Conservation (phyloP, 2,329 filamentous ascomycete genomes). For the Calonectria ilicicola region DNA sequence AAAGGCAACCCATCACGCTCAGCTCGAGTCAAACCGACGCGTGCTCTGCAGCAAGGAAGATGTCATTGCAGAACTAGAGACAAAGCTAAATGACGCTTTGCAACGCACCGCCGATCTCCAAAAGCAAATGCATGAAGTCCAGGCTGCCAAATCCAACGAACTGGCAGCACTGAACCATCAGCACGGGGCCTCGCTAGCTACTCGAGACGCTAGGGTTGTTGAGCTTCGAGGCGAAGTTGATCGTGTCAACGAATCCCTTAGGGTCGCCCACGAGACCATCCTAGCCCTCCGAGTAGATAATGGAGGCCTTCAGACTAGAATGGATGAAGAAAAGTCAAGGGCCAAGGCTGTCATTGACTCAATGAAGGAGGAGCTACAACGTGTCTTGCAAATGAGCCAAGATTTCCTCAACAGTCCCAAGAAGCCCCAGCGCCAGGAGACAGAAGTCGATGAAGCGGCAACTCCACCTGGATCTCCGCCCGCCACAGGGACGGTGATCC, state of each 20-base stretch:
- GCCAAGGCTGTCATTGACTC: conserved; percentile 60
- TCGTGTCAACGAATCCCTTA: conserved; percentile 57
- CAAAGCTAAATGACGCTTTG: conserved; percentile 55
- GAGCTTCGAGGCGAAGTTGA: conserved; percentile 64
- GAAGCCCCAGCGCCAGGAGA: conserved; percentile 23
- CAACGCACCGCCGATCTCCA: conserved; percentile 53
- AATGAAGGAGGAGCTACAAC: conserved; percentile 64
- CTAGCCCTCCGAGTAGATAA: conserved; percentile 61
- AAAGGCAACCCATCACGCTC: conserved; percentile 46
- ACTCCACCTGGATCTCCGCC: conserved; percentile 22
- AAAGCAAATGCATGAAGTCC: conserved; percentile 51
- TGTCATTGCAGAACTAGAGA: conserved; percentile 57
- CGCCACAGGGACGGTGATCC: conserved; percentile 25
- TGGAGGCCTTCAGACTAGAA: conserved; percentile 47
- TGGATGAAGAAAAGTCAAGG: conserved; percentile 53
- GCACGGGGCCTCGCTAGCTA: conserved; percentile 61
- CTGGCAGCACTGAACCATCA: conserved; percentile 51
- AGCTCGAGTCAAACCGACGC: conserved; percentile 49
- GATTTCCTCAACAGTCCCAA: conserved; percentile 54
- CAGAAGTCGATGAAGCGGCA: background rate
- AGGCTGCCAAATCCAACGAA: conserved; percentile 48
- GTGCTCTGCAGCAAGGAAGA: conserved; percentile 52
- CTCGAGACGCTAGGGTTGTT: conserved; percentile 61
- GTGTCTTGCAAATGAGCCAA: conserved; percentile 60
- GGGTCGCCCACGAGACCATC: conserved; percentile 60